These are phyloP conservation scores for Citrullus mucosospermus DNA, from an alignment of 306 rosid species.

Conservation along the genomic window DNA sequence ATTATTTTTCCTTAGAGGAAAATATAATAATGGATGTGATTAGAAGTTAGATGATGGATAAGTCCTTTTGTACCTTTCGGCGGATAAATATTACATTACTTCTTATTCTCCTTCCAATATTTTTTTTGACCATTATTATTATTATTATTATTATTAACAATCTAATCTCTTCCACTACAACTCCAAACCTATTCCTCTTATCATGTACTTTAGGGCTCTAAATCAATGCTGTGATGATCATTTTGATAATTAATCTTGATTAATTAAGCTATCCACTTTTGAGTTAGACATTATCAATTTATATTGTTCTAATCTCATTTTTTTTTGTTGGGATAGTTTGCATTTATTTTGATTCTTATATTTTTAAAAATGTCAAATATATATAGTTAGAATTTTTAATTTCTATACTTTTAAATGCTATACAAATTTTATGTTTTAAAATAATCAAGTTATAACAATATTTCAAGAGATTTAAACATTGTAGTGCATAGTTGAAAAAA, in stretches of 20 bases:
- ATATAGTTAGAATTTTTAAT: too few species aligned
- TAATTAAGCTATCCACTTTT: neutral
- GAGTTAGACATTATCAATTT: too few species aligned
- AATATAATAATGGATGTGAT: neutral
- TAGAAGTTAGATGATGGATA: conserved; percentile 7
- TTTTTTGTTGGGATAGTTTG: too few species aligned
- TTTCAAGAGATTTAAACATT: too few species aligned
- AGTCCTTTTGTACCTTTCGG: conserved; percentile 11
- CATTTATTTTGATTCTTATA: too few species aligned
- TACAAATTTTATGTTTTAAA: too few species aligned
- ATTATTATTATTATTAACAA: neutral
- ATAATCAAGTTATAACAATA: too few species aligned
- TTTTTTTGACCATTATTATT: neutral
- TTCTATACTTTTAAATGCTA: too few species aligned
- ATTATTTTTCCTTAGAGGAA: neutral
- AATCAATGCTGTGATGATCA: too few species aligned
- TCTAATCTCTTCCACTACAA: neutral
- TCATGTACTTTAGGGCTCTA: neutral
- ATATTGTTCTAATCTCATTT: too few species aligned
- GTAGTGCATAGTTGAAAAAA: too few species aligned
- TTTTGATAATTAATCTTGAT: neutral
- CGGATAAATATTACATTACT: conserved; percentile 6
- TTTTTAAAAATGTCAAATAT: too few species aligned
- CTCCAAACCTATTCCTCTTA: neutral
- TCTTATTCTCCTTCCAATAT: neutral